phyloP scores from a whole-genome alignment of 176 grass and related monocot species.

The Chloris gayana region DNA sequence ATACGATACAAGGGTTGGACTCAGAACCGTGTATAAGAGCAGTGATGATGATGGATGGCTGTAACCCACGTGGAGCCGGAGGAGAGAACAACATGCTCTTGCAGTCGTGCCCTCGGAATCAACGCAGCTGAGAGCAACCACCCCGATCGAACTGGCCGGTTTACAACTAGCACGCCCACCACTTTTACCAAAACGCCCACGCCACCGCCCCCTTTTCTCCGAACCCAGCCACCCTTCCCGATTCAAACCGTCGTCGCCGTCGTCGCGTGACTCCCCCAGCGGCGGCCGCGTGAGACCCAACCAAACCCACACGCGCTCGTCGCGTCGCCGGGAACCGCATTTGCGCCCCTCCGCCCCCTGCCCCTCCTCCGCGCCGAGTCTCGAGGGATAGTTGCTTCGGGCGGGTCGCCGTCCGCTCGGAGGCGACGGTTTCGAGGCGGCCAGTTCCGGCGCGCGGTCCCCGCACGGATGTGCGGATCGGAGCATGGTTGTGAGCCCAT shows the following conservation, averaged over 20 bases:
- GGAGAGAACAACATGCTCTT: background rate
- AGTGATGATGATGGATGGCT: background rate
- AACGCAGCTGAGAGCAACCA: conserved; percentile 8
- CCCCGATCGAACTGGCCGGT: conserved; percentile 26
- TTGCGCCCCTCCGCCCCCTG: background rate
- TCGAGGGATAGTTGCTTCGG: conserved; percentile 7
- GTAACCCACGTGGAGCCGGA: background rate
- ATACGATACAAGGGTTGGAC: background rate
- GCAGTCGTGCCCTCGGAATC: conserved; percentile 1
- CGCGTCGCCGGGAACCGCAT: conserved; percentile 26
- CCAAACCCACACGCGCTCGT: background rate
- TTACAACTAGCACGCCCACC: background rate
- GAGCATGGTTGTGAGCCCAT: conserved; percentile 62
- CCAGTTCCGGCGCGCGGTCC: conserved; percentile 35
- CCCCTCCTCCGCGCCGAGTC: background rate
- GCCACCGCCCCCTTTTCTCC: background rate
- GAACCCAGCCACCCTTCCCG: conserved; percentile 18
- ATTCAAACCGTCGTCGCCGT: conserved; percentile 60
- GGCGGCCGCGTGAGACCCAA: background rate
- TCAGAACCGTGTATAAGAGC: conserved; percentile 2
- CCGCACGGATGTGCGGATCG: conserved; percentile 53
- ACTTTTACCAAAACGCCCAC: conserved; percentile 62
- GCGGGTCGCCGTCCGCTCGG: conserved; percentile 2
- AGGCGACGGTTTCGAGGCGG: conserved; percentile 40
- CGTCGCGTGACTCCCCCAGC: conserved; percentile 44